Percentiles rank a stretch among this genome's conserved stretches.
phyloP scores from a whole-genome alignment of 768 basidiomycete species.

The Steccherinum ochraceum region DNA sequence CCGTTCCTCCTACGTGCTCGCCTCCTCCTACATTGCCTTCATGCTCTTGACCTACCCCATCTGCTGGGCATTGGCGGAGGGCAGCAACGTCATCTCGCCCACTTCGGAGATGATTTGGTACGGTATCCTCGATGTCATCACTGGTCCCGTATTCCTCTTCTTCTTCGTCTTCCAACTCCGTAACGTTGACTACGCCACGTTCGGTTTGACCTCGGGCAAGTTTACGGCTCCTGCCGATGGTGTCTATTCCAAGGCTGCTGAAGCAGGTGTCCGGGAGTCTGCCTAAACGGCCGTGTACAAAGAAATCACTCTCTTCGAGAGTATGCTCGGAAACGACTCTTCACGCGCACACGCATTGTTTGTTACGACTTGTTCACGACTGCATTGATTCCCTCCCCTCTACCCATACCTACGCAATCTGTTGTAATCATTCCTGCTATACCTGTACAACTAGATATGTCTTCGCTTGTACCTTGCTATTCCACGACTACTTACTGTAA shows the following conservation, averaged over 20 bases:
- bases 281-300: neutral
- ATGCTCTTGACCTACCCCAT: conserved; percentile 55
- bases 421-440: neutral
- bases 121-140: conserved; percentile 38
- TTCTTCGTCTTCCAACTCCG: conserved; percentile 22
- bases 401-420: neutral
- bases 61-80: conserved; percentile 49
- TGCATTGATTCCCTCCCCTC: neutral
- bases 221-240: conserved; percentile 11
- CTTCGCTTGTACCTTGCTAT: too few relatives aligned
- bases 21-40: conserved; percentile 42
- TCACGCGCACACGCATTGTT: neutral
- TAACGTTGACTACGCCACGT: conserved; percentile 20
- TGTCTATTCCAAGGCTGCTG: conserved; percentile 6
- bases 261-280: conserved; percentile 5
- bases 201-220: conserved; percentile 22
- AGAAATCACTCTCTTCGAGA: neutral
- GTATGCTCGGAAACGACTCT: neutral
- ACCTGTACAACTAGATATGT: neutral
- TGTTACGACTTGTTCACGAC: neutral
- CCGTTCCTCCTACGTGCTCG: conserved; percentile 23
- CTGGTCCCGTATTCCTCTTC: conserved; percentile 32
- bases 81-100: conserved; percentile 42
- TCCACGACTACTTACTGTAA: too few relatives aligned
- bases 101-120: conserved; percentile 51